Evolutionary conservation across 192 early-diverging fungal species (phyloP), one percentile per base, ranked within the genome.

Genomic region (Backusella psychrophila): DNA sequence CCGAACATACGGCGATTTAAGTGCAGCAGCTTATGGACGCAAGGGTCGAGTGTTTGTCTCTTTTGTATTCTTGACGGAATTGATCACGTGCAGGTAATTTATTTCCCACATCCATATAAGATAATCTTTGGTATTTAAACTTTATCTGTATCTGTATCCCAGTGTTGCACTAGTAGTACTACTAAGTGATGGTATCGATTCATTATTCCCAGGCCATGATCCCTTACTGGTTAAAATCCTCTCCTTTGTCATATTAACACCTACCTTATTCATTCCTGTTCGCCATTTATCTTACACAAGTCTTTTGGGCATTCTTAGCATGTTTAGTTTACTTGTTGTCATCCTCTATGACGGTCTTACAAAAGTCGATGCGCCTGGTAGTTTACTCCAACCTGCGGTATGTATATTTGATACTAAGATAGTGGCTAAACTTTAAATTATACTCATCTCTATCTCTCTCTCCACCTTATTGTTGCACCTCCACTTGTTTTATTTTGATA

Each of bases 311-410:
- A 84, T 94, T 46, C 73, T 90, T 23, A 77, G 85, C 19, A 77
- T 90, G 3, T 65, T 85, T 6, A 81, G 86, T 52, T 76, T 94
- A 9, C 42, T 91, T 12, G 38, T 72, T 21, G 90, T 94, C 56
- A 65, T 94, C 7, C 49, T 92, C 11, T 80, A 78, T 39, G 86
- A 93, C 72, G 93, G 93, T 41, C 53, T 92, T 12, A 72, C 81
- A 9, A 91, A 81, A 49, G 19, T 36, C 1, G 33, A 76, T 21
- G 66, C 82, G 1, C 92, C 92, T 34, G 92, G 92, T 39, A 89
- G 88, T 70, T 31, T 94, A 9, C 76, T 72, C 67, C 71, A 86
- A 26, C 84, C 85, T 29, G 82, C 87, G 7, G 82, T 83, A 83
- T 75, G 78, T 59, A 49, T 19, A 49, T n/a, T 49, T 49, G 15